Base-by-base conservation (phyloP, 352 stramenopile species). In the Blastocystis sp. region DNA sequence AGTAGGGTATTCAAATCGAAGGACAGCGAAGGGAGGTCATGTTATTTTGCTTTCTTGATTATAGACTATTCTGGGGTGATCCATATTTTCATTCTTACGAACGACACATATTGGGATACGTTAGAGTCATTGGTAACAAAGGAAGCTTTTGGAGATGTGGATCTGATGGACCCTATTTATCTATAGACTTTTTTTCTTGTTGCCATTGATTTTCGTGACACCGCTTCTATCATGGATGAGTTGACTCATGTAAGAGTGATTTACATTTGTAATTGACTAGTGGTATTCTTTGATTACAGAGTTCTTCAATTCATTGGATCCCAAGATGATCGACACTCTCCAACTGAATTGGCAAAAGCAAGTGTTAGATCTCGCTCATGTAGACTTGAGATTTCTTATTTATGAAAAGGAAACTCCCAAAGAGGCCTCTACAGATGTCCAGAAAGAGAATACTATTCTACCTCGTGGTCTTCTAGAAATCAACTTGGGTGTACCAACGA, bases 1-100 rank as follows among this genome's bases (percentile, higher is more conserved):
- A 27, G 69, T 80, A 5, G 69, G 69, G 32, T 80, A 80, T 59
- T 29, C 51, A 63, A 80, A 80, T 80, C 37, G 43, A 27, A 59
- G 69, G 43, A 59, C 32, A 43, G 42, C n/a, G 11, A 80, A 49
- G 24, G 69, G 69, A 39, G 69, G 69, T 80, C 3, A 7, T 1
- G 7, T 32, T 39, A 42, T 63, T 43, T 12, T n/a, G 14, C 3
- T 19, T 59, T 9, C 35, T 63, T 46, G 27, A 27, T 24, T 61
- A 42, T 59, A 80, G 69, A 80, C 32, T 80, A 58, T 63, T 32
- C 61, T 16, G 69, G 69, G 19, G 69, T 80, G 5, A 29, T 80
- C 0, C 32, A 80, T 11, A 63, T 61, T 9, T 58, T 37, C 11
- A 59, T 63, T 29, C 16, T 59, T 27, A 58, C 35, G 21, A 37